Conservation (phyloP, 2,329 filamentous ascomycete species). For the Blastomyces percursus region DNA sequence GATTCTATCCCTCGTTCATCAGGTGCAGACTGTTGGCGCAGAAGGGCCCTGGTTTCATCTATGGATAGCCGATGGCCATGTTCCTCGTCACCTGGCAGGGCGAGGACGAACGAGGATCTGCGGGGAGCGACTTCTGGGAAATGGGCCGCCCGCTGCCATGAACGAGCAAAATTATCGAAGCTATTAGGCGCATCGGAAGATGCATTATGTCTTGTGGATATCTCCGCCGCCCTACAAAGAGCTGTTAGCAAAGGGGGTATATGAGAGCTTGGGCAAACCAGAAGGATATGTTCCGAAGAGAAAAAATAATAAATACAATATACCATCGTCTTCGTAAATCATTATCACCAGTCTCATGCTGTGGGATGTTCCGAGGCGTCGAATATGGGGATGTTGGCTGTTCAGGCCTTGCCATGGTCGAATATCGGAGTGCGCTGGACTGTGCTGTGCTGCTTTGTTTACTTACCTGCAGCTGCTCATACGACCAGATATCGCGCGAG, state of each 20-base stretch:
- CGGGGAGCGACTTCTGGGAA: slow-evolving; percentile 82
- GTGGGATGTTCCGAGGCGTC: background rate
- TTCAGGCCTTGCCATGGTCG: too few species aligned
- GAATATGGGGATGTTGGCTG: background rate
- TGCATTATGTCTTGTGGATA: background rate
- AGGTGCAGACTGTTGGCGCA: background rate
- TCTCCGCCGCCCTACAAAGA: background rate
- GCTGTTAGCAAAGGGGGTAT: background rate
- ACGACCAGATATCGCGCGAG: too few species aligned
- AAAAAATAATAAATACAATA: too few species aligned
- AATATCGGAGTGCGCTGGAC: too few species aligned
- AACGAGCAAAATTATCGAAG: slow-evolving; percentile 83
- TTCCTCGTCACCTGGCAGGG: slow-evolving; percentile 43
- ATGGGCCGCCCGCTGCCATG: slow-evolving; percentile 79
- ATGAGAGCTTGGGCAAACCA: too few species aligned
- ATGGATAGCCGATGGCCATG: slow-evolving; percentile 23
- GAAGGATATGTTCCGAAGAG: background rate
- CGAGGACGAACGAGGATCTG: slow-evolving; percentile 60
- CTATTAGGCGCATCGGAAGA: slow-evolving; percentile 70
- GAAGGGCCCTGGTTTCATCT: slow-evolving; percentile 14
- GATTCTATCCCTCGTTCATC: background rate
- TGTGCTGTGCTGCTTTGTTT: too few species aligned
- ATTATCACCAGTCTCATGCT: background rate
- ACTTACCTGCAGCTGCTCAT: too few species aligned
- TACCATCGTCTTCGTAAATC: slow-evolving; percentile 2